phyloP scores from a whole-genome alignment of 495 filamentous ascomycete genomes.

The Xylaria acuta region DNA sequence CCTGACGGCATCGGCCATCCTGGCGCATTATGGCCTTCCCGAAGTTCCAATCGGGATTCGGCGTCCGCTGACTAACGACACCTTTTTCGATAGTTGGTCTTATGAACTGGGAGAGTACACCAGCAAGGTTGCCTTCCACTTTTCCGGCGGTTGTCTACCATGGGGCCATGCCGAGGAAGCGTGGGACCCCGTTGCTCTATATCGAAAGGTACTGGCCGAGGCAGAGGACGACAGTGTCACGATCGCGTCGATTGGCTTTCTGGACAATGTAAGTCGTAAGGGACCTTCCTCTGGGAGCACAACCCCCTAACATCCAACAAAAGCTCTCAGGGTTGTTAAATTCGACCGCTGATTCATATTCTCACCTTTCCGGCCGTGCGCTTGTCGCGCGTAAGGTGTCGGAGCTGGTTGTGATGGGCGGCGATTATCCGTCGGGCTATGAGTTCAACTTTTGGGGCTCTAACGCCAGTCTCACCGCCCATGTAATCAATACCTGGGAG shows the following conservation, averaged over 20 bases:
- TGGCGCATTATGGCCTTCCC: constrained; percentile 49
- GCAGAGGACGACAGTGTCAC: constrained; percentile 47
- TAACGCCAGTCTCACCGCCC: constrained; percentile 40
- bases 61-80: constrained; percentile 48
- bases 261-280: constrained; percentile 42
- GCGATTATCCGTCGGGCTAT: constrained; percentile 49
- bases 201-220: constrained; percentile 47
- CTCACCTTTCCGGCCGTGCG: constrained; percentile 41
- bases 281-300: not conserved
- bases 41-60: constrained; percentile 46
- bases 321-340: constrained; percentile 49
- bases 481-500: constrained; percentile 52
- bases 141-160: constrained; percentile 36
- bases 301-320: not conserved
- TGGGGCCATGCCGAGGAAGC: constrained; percentile 45
- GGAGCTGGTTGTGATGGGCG: constrained; percentile 57
- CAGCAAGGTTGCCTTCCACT: constrained; percentile 52
- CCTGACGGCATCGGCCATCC: constrained; percentile 48
- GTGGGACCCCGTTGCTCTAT: constrained; percentile 51
- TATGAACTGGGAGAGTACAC: constrained; percentile 40
- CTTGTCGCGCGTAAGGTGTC: constrained; percentile 50
- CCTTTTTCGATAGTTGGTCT: constrained; percentile 49
- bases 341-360: constrained; percentile 44
- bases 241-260: constrained; percentile 52
- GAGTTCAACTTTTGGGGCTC: constrained; percentile 53